These are phyloP conservation scores for Bocquillonia castaneifolia DNA, from an alignment of 441 rosid genomes.

Conservation along the genomic window DNA sequence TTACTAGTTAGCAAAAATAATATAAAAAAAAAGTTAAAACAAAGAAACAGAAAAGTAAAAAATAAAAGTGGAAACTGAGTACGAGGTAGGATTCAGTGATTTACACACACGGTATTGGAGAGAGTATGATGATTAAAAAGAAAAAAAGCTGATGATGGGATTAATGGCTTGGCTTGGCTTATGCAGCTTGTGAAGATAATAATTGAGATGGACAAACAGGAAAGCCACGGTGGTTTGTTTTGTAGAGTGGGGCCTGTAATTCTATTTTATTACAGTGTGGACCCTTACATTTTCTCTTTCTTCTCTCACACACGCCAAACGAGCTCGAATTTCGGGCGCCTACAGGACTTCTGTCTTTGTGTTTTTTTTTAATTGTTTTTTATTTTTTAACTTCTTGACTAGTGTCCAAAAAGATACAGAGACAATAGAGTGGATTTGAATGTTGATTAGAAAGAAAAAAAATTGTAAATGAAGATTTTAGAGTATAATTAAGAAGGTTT, in stretches of 20 bases:
- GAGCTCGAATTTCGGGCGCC: conserved; percentile 32
- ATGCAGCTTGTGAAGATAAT: conserved; percentile 21
- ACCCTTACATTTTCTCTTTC: neutral
- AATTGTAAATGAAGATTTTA: too few relatives aligned
- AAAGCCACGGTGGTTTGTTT: conserved; percentile 28
- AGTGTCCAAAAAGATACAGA: neutral
- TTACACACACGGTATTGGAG: too few relatives aligned
- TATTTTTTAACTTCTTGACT: neutral
- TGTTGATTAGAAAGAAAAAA: too few relatives aligned
- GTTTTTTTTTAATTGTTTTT: neutral
- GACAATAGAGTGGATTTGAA: neutral
- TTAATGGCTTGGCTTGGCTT: too few relatives aligned
- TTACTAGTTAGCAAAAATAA: too few relatives aligned
- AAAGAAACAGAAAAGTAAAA: too few relatives aligned
- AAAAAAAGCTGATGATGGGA: neutral
- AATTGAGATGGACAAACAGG: conserved; percentile 23
- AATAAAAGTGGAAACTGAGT: too few relatives aligned
- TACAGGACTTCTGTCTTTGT: neutral
- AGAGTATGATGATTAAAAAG: too few relatives aligned
- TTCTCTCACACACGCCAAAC: conserved; percentile 9
- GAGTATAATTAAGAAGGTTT: neutral
- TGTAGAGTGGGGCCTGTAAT: neutral
- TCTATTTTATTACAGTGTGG: neutral
- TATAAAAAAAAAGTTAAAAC: too few relatives aligned
- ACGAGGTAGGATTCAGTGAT: too few relatives aligned